Percentiles rank a stretch among this genome's conserved stretches.
phyloP scores from a whole-genome alignment of 208 protist species.

The Leishmania lainsoni region DNA sequence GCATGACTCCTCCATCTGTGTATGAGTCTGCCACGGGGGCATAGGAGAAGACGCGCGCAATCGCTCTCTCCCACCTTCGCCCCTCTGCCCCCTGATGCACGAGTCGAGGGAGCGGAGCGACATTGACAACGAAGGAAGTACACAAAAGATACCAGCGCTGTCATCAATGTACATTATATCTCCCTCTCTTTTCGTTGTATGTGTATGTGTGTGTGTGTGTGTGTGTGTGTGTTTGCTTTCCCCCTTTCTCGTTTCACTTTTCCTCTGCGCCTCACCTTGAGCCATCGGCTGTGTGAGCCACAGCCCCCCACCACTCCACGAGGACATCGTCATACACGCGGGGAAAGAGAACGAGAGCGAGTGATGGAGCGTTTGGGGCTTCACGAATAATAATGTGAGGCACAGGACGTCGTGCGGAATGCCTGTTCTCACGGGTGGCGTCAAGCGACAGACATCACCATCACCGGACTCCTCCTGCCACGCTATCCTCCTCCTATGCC shows the following conservation, averaged over 20 bases:
- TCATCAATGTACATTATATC: constrained; percentile 6
- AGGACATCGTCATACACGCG: background rate
- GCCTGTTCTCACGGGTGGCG: background rate
- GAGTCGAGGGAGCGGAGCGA: background rate
- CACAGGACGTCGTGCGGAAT: background rate
- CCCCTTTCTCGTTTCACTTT: background rate
- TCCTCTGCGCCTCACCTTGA: background rate
- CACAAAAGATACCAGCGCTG: background rate
- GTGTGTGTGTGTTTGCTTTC: background rate
- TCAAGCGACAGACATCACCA: background rate
- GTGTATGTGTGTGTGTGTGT: background rate
- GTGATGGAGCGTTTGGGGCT: background rate
- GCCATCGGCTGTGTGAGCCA: background rate
- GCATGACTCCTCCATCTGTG: background rate
- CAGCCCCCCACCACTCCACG: background rate
- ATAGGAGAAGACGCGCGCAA: background rate
- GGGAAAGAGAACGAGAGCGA: background rate
- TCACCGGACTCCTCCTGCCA: background rate
- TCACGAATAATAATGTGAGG: background rate
- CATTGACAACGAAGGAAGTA: background rate
- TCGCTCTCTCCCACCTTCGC: background rate
- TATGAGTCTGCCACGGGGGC: background rate
- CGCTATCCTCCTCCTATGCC: background rate
- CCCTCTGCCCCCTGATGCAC: background rate
- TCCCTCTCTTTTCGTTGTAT: background rate